These are phyloP conservation scores for Ophiocordyceps sinensis DNA, from an alignment of 2,329 filamentous ascomycete genomes.

Conservation along the genomic window DNA sequence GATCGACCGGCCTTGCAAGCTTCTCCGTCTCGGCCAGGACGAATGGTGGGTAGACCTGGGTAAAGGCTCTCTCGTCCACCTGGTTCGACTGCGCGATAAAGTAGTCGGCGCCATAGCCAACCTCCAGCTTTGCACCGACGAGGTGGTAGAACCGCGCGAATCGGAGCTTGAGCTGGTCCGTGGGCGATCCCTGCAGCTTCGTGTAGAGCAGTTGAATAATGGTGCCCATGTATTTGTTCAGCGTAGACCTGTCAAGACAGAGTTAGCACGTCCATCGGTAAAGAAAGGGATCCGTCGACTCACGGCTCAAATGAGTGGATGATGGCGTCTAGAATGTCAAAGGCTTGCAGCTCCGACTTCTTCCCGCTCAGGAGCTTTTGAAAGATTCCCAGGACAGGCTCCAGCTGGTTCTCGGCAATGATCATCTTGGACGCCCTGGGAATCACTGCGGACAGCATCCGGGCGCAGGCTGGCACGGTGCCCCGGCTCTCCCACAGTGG, in stretches of 20 bases:
- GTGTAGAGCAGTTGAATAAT: conserved; percentile 75
- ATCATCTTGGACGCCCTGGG: conserved; percentile 62
- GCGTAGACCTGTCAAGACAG: conserved; percentile 29
- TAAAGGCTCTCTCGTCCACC: conserved; percentile 68
- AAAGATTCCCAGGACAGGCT: conserved; percentile 87
- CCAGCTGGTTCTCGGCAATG: conserved; percentile 64
- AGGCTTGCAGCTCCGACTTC: conserved; percentile 71
- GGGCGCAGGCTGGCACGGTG: conserved; percentile 81
- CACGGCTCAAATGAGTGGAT: conserved; percentile 59
- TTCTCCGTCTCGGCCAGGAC: conserved; percentile 84
- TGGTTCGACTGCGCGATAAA: conserved; percentile 75
- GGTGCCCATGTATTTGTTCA: conserved; percentile 65
- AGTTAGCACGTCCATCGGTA: neutral
- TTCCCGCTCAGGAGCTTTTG: conserved; percentile 75
- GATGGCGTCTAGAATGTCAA: conserved; percentile 78
- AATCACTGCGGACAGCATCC: conserved; percentile 73
- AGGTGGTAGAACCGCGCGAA: conserved; percentile 95
- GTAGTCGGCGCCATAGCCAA: conserved; percentile 82
- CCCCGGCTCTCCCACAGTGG: conserved; percentile 81
- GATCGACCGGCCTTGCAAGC: conserved; percentile 72
- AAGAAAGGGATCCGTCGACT: conserved; percentile 17
- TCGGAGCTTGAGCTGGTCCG: conserved; percentile 71
- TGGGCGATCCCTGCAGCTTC: conserved; percentile 49
- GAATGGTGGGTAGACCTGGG: conserved; percentile 70
- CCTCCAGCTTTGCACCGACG: conserved; percentile 61